These are phyloP conservation scores for Ganoderma leucocontextum DNA, from an alignment of 1,284 basidiomycete species.

Conservation along the genomic window DNA sequence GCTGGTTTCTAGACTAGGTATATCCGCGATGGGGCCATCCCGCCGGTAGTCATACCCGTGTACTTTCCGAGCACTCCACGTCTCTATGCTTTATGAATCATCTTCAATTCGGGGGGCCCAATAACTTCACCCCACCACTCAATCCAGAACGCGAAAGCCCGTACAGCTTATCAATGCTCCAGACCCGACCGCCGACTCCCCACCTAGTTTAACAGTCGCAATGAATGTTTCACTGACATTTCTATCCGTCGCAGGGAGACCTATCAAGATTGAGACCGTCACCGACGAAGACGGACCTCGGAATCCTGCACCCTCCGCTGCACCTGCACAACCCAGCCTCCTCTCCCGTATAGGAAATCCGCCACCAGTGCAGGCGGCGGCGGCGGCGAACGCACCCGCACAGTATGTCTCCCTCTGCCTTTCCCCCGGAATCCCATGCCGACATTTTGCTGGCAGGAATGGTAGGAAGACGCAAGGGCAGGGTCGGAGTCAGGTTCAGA, in stretches of 20 bases:
- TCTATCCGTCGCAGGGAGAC: constrained; percentile 55
- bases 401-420: background rate
- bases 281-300: constrained; percentile 49
- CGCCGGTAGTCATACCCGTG: constrained; percentile 1
- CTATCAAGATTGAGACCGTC: constrained; percentile 75
- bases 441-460: background rate
- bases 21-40: background rate
- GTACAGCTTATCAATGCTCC: no score
- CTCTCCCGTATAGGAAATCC: constrained; percentile 44
- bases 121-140: background rate
- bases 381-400: background rate
- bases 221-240: background rate
- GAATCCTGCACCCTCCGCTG: constrained; percentile 25
- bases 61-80: background rate
- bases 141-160: no score
- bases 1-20: no score
- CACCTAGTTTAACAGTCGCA: no score
- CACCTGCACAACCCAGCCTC: constrained; percentile 44
- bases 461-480: constrained; percentile 11
- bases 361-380: constrained; percentile 15
- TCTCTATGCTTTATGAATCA: background rate
- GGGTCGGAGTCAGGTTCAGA: background rate
- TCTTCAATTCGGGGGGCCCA: background rate
- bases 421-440: background rate
- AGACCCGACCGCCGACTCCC: no score